phyloP scores from a whole-genome alignment of 129 eudicot genomes.

The Helianthus annuus region HanXRQr2.0-SUNRISE NC_035447.2:135053625-135054124 shows the following conservation, averaged over 20 bases:
- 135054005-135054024: constrained; percentile 1
- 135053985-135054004: constrained; percentile 6
- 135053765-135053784: background rate
- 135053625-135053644: constrained; percentile 86
- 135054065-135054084: constrained; percentile 47
- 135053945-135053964: background rate
- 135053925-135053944: constrained; percentile 16
- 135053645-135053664: constrained; percentile 84
- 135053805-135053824: constrained; percentile 70
- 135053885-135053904: constrained; percentile 56
- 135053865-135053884: constrained; percentile 63
- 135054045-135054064: constrained; percentile 60
- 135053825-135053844: constrained; percentile 80
- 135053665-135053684: constrained; percentile 92
- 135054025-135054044: constrained; percentile 51
- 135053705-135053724: background rate
- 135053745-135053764: constrained; percentile 1
- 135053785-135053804: constrained; percentile 2
- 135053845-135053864: constrained; percentile 64
- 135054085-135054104: background rate
- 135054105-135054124: background rate
- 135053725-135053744: background rate
- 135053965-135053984: constrained; percentile 17
- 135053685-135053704: constrained; percentile 35
- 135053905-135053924: constrained; percentile 50